phyloP scores from a whole-genome alignment of 2,329 filamentous ascomycete species.

The Tolypocladium sp. region DNA sequence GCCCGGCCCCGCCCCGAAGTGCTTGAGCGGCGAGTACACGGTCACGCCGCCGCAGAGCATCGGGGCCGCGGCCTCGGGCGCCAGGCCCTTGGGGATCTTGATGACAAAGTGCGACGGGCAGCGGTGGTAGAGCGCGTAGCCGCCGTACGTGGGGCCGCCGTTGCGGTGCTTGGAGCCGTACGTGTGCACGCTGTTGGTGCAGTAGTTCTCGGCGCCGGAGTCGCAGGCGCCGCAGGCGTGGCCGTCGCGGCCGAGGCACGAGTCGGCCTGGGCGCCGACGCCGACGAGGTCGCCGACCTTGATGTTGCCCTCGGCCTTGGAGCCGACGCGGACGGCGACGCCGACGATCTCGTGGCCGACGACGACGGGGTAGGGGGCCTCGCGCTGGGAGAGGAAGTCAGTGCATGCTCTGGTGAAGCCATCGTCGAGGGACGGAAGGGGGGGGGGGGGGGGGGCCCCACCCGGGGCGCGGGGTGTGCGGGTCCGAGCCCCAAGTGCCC shows the following conservation, averaged over 20 bases:
- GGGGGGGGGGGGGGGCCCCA: no score
- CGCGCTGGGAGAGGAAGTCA: not conserved
- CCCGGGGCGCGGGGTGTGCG: no score
- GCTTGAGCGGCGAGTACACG: conserved; percentile 51
- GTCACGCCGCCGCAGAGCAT: conserved; percentile 67
- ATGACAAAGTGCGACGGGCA: conserved; percentile 36
- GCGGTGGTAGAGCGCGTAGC: conserved; percentile 27
- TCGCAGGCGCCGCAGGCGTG: conserved; percentile 30
- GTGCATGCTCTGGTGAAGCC: not conserved
- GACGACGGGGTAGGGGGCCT: conserved; percentile 31
- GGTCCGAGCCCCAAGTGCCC: no score
- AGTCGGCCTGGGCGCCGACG: conserved; percentile 49
- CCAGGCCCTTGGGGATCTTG: conserved; percentile 33
- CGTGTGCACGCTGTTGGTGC: conserved; percentile 34
- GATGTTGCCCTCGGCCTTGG: conserved; percentile 34
- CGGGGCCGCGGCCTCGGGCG: conserved; percentile 39
- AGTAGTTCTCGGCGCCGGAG: conserved; percentile 31
- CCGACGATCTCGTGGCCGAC: conserved; percentile 62
- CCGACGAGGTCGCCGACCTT: conserved; percentile 55
- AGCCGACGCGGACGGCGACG: conserved; percentile 43
- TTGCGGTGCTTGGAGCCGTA: conserved; percentile 32
- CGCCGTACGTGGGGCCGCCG: conserved; percentile 36
- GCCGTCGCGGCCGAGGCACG: conserved; percentile 36
- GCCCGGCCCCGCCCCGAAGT: conserved; percentile 56
- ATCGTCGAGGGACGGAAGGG: not conserved